Evolutionary conservation across 805 yeast genomes (phyloP), one percentile per base, ranked within the genome.

Genomic region (Nakazawaea wyomingensis): DNA sequence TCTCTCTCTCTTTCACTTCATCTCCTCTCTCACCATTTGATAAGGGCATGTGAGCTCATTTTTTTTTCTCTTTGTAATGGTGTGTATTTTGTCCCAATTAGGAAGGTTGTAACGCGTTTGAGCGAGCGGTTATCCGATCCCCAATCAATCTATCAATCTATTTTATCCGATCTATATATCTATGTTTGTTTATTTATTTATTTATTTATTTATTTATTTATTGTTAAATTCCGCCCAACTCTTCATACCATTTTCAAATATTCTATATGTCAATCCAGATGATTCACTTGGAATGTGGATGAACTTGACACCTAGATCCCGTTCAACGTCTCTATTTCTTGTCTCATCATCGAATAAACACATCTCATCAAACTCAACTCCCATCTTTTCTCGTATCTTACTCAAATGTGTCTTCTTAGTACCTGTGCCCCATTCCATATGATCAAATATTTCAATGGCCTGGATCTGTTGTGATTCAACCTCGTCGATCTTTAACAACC

Each of bases 341-440:
- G 63, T 54, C 59, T 88, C 96, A 58, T 88, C 96, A 56, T 88
- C 96, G 54, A 78, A 88, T 2, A 65, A 64, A n/a, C 72, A 60
- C 65, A 85, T 71, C 31, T 80, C 80, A 4, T 60, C 49, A 31
- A 55, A 69, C 19, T 66, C 66, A 8, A 77, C 60, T 11, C 70
- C 69, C 16, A 81, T 61, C 10, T 68, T 69, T 40, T 68, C 61
- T 4, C 79, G 65, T 16, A 82, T 70, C 39, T 60, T 59, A 14
- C 56, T 54, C 30, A 85, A 78, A 54, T 83, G 89, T 21, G 66
- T 68, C 14, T 69, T 72, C 53, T 80, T 80, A 11, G 78, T 65
- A 22, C 79, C 77, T 37, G 76, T 78, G 1, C 90, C 90, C 82
- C 87, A 83, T 56, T 82, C 84, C 38, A 74, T 59, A 31, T 71